These are phyloP conservation scores for Asterella californica DNA, from an alignment of 225 moss, liverwort and hornwort genomes.

Conservation along the genomic window DNA sequence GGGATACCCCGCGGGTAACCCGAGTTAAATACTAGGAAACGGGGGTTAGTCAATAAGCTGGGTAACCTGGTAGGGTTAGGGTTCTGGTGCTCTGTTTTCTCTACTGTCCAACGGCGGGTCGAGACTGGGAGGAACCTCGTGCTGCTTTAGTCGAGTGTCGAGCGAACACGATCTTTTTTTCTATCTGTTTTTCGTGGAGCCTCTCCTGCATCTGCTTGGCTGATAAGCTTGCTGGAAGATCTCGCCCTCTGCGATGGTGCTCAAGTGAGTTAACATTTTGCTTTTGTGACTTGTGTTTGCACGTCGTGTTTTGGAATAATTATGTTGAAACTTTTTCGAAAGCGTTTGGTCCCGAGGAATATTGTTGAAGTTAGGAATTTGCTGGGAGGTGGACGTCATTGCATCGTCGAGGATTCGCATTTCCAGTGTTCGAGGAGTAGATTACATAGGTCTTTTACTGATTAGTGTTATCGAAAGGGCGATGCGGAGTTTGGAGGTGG, in stretches of 20 bases:
- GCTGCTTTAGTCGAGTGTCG: neutral
- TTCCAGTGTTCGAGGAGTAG: neutral
- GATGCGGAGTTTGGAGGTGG: too few relatives aligned
- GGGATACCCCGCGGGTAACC: neutral
- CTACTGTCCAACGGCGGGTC: neutral
- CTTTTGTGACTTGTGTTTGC: neutral
- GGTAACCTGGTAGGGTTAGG: neutral
- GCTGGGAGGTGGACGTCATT: too few relatives aligned
- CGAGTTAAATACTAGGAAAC: neutral
- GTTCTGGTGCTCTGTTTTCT: neutral
- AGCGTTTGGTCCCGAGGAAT: neutral
- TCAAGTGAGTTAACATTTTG: neutral
- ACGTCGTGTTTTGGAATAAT: neutral
- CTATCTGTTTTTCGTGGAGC: neutral
- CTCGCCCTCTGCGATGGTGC: slow-evolving; percentile 2
- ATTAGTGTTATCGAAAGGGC: neutral
- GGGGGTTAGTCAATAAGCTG: neutral
- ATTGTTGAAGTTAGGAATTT: neutral
- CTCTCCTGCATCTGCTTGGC: neutral
- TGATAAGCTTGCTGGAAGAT: neutral
- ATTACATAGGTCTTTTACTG: neutral
- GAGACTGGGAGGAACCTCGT: neutral
- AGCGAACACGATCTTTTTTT: neutral
- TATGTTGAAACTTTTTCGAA: neutral
- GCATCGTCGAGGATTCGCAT: neutral